Percentiles rank a stretch among this genome's conserved stretches.
Conservation (phyloP, 1,139 yeast genomes). For the Debaryomycetaceae sp. region DNA sequence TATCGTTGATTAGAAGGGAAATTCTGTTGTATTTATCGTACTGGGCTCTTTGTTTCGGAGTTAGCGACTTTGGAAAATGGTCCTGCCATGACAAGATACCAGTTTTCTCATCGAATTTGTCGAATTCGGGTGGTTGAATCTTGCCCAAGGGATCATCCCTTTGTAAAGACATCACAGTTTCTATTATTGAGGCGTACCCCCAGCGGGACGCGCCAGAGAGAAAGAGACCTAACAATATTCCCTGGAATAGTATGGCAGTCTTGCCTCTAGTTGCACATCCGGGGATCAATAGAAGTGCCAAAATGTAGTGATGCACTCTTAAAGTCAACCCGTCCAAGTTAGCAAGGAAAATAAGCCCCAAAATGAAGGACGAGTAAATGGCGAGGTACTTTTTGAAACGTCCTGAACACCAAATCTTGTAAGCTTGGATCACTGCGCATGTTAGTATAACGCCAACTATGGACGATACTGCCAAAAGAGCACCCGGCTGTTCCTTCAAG, state of each 20-base stretch:
- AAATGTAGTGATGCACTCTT: constrained; percentile 84
- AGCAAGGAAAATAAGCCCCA: constrained; percentile 45
- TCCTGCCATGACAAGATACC: constrained; percentile 36
- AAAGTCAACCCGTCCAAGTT: constrained; percentile 67
- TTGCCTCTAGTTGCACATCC: constrained; percentile 82
- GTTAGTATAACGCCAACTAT: constrained; percentile 43
- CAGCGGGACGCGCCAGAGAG: constrained; percentile 86
- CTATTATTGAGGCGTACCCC: constrained; percentile 90
- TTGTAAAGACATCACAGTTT: constrained; percentile 63
- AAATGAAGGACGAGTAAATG: constrained; percentile 49
- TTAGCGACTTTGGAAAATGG: constrained; percentile 4
- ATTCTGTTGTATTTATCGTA: constrained; percentile 37
- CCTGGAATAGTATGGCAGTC: constrained; percentile 73
- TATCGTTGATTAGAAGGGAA: constrained; percentile 71
- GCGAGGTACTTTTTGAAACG: constrained; percentile 55
- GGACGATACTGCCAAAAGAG: constrained; percentile 58
- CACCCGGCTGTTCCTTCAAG: constrained; percentile 72
- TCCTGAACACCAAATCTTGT: constrained; percentile 77
- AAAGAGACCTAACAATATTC: constrained; percentile 74
- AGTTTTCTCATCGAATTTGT: constrained; percentile 27
- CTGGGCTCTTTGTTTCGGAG: constrained; percentile 2
- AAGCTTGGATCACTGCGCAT: constrained; percentile 72
- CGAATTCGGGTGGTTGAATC: constrained; percentile 55
- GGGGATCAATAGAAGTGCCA: constrained; percentile 75
- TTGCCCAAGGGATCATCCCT: constrained; percentile 75